A percentile compares a stretch with the other conserved stretches of the same genome.
phyloP scores from a whole-genome alignment of 345 rosid genomes.

The Streptanthus diversifolius region DNA sequence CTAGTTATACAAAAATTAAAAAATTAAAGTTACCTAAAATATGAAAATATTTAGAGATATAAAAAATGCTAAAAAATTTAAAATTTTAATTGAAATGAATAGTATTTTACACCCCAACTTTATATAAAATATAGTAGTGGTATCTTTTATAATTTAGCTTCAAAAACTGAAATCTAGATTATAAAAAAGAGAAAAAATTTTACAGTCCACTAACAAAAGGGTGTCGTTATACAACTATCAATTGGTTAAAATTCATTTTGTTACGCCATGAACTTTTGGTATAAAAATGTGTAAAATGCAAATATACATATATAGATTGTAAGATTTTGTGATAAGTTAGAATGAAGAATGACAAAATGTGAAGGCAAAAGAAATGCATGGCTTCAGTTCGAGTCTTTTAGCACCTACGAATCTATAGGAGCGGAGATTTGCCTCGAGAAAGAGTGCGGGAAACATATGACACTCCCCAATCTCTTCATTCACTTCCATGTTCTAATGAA shows the following conservation, averaged over 20 bases:
- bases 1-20: too few relatives aligned
- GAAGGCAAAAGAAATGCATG: constrained; percentile 39
- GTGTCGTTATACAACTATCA: background rate
- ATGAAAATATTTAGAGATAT: too few relatives aligned
- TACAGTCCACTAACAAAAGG: too few relatives aligned
- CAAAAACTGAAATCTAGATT: too few relatives aligned
- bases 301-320: background rate
- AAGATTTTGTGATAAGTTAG: constrained; percentile 14
- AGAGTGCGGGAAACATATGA: background rate
- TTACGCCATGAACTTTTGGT: background rate
- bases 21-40: too few relatives aligned
- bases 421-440: constrained; percentile 35
- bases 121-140: too few relatives aligned
- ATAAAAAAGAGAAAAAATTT: too few relatives aligned
- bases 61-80: too few relatives aligned
- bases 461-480: constrained; percentile 26
- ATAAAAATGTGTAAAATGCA: background rate
- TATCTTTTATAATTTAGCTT: too few relatives aligned
- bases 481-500: constrained; percentile 21
- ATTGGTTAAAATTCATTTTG: background rate
- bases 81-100: too few relatives aligned
- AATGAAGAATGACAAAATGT: constrained; percentile 34
- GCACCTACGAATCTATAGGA: constrained; percentile 34
- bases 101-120: too few relatives aligned
- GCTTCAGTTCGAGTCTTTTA: constrained; percentile 25